A percentile compares a stretch with the other conserved stretches of the same genome.
Evolutionary conservation across 2,329 filamentous ascomycete species (phyloP).

Genomic region (Niveomyces coronatus): DNA sequence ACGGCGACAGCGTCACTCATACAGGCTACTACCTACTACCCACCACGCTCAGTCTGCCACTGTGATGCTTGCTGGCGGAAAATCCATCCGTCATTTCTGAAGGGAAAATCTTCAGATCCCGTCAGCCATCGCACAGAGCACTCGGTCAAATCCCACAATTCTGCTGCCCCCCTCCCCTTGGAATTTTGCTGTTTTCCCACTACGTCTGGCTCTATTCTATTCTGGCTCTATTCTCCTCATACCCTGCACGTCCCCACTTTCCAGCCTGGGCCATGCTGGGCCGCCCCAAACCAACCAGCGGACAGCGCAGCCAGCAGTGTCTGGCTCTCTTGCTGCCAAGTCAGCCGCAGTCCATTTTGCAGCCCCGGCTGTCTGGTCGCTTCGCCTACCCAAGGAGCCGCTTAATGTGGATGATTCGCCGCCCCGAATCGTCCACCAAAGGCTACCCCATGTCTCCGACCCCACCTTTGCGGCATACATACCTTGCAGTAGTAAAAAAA

Average conservation of each 20-base stretch:
- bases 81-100: too few relatives aligned
- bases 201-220: constrained; percentile 3
- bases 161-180: background rate
- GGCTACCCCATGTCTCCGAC: constrained; percentile 4
- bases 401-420: too few relatives aligned
- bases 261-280: constrained; percentile 5
- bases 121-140: background rate
- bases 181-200: background rate
- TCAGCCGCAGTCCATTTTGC: too few relatives aligned
- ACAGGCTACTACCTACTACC: too few relatives aligned
- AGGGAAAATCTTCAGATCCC: too few relatives aligned
- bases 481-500: too few relatives aligned
- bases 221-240: background rate
- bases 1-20: too few relatives aligned
- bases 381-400: too few relatives aligned
- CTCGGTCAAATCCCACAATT: background rate
- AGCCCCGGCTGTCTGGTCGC: too few relatives aligned
- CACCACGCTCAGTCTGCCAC: too few relatives aligned
- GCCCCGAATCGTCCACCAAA: constrained; percentile 2
- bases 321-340: background rate
- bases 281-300: constrained; percentile 8
- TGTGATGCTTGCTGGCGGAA: too few relatives aligned
- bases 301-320: background rate
- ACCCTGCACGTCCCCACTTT: constrained; percentile 5
- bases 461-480: constrained; percentile 7